phyloP scores from a whole-genome alignment of 2,329 filamentous ascomycete genomes.

The Teratosphaeriaceae sp. region DNA sequence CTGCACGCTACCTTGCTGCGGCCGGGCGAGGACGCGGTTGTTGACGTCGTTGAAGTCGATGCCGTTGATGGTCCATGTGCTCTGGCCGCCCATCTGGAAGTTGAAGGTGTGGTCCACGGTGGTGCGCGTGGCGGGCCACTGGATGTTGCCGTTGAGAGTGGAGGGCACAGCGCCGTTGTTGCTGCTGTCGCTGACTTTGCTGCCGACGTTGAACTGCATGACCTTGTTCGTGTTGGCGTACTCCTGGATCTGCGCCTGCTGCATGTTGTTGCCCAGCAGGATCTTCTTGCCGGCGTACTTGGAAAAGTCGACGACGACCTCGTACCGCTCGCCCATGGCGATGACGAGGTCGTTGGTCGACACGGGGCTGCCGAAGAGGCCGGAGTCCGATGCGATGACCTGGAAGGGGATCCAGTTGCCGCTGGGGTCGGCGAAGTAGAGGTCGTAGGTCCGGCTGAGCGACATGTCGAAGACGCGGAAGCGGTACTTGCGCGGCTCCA shows the following conservation, averaged over 20 bases:
- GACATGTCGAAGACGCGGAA: constrained; percentile 49
- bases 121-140: constrained; percentile 29
- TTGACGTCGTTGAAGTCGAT: constrained; percentile 42
- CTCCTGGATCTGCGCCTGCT: constrained; percentile 36
- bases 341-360: constrained; percentile 37
- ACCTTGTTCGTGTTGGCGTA: constrained; percentile 47
- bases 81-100: constrained; percentile 38
- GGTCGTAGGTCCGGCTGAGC: constrained; percentile 42
- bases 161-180: constrained; percentile 36
- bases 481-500: constrained; percentile 55
- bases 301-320: constrained; percentile 52
- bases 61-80: constrained; percentile 46
- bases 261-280: constrained; percentile 20
- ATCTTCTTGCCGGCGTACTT: constrained; percentile 42
- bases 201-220: constrained; percentile 47
- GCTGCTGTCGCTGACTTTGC: constrained; percentile 31
- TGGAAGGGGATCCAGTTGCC: constrained; percentile 40
- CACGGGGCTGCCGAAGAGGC: constrained; percentile 44
- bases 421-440: constrained; percentile 40
- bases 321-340: constrained; percentile 52
- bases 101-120: constrained; percentile 40
- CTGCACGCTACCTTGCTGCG: constrained; percentile 42
- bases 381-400: constrained; percentile 50
- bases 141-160: constrained; percentile 19
- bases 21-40: constrained; percentile 44